Percentiles rank a stretch among this genome's conserved stretches.
Conservation (phyloP, 2,329 filamentous ascomycete genomes). For the Botrytis fragariae region DNA sequence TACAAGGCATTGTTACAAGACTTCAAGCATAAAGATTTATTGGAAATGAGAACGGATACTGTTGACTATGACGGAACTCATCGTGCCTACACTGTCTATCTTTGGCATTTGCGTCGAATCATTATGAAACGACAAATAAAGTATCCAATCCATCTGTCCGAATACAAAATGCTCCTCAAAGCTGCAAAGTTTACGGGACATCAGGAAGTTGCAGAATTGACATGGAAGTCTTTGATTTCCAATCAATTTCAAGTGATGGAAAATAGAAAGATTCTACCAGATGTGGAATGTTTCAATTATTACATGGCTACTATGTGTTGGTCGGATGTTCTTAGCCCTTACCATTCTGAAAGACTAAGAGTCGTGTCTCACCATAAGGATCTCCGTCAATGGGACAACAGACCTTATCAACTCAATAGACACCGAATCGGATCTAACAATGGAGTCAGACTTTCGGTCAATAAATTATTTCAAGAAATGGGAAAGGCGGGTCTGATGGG, state of each 20-base stretch:
- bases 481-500: constrained; percentile 42
- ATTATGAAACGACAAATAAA: constrained; percentile 42
- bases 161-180: constrained; percentile 53
- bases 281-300: constrained; percentile 53
- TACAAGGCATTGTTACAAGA: constrained; percentile 47
- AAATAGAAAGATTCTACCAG: constrained; percentile 40
- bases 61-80: constrained; percentile 24
- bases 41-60: constrained; percentile 19
- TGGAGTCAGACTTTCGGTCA: constrained; percentile 27
- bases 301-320: constrained; percentile 51
- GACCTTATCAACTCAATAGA: constrained; percentile 28
- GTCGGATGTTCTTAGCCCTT: constrained; percentile 43
- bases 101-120: constrained; percentile 26
- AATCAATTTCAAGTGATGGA: constrained; percentile 23
- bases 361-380: constrained; percentile 33
- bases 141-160: constrained; percentile 44
- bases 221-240: constrained; percentile 48
- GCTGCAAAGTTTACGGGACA: constrained; percentile 50
- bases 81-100: constrained; percentile 29
- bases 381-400: constrained; percentile 27
- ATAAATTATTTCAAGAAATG: constrained; percentile 48
- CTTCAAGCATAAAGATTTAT: constrained; percentile 49
- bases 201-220: constrained; percentile 41
- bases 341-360: constrained; percentile 39
- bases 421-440: constrained; percentile 27